A percentile compares a stretch with the other conserved stretches of the same genome.
These are phyloP conservation scores for Claviceps monticola DNA, from an alignment of 2,329 filamentous ascomycete genomes.

Conservation along the genomic window DNA sequence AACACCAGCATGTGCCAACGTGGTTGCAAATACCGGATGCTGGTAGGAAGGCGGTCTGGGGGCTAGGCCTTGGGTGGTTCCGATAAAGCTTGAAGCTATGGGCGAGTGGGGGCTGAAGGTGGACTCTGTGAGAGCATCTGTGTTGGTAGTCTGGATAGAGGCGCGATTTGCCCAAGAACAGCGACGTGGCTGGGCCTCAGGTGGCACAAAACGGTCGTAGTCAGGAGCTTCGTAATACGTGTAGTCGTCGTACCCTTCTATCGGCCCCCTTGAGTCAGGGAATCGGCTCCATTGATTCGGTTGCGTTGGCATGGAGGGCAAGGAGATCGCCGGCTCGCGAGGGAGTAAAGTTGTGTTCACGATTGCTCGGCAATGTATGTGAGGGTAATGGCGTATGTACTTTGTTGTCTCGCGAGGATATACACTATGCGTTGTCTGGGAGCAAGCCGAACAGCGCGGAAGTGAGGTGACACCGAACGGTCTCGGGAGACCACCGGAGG, in stretches of 20 bases:
- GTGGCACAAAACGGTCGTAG: constrained; percentile 7
- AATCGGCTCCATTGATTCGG: constrained; percentile 45
- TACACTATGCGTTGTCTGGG: background rate
- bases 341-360: background rate
- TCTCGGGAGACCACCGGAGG: background rate
- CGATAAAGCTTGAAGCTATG: constrained; percentile 33
- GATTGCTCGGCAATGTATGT: background rate
- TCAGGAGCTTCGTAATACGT: constrained; percentile 3
- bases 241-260: constrained; percentile 6
- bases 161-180: constrained; percentile 34
- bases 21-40: constrained; percentile 21
- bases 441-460: background rate
- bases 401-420: background rate
- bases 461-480: background rate
- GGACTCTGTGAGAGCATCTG: constrained; percentile 42
- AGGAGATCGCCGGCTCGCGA: background rate
- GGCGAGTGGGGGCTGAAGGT: constrained; percentile 46
- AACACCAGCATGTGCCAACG: constrained; percentile 6
- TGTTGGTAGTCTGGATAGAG: constrained; percentile 42
- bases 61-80: constrained; percentile 36
- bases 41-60: constrained; percentile 45
- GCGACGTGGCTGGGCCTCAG: constrained; percentile 25
- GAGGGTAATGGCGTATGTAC: background rate
- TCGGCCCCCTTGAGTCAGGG: constrained; percentile 24
- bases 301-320: constrained; percentile 4